These are phyloP conservation scores for Exophiala lecanii-corni DNA, from an alignment of 2,329 filamentous ascomycete species.

Conservation along the genomic window DNA sequence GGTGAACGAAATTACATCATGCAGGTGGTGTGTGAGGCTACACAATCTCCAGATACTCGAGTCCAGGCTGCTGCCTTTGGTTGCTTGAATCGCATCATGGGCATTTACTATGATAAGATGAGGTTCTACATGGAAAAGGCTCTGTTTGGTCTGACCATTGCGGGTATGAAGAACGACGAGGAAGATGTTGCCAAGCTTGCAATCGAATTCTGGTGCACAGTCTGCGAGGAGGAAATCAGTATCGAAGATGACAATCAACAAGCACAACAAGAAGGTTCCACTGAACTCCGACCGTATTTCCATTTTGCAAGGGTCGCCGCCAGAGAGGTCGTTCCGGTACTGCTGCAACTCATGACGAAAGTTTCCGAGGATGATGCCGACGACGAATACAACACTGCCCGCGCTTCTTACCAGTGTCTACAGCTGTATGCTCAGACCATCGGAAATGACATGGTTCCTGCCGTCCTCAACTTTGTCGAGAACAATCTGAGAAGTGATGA, in stretches of 20 bases:
- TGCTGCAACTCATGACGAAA: constrained; percentile 84
- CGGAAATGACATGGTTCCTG: constrained; percentile 73
- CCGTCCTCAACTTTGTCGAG: constrained; percentile 89
- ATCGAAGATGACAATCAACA: constrained; percentile 96
- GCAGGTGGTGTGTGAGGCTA: constrained; percentile 99
- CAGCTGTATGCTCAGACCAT: constrained; percentile 94
- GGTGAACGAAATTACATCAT: constrained; percentile 99
- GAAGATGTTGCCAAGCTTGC: constrained; percentile 98
- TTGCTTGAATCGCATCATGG: constrained; percentile 98
- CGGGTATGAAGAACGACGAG: constrained; percentile 97
- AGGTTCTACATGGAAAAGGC: constrained; percentile 99
- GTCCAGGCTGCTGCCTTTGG: constrained; percentile 96
- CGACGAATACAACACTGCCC: constrained; percentile 95
- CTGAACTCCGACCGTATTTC: constrained; percentile 86
- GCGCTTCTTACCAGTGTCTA: constrained; percentile 92
- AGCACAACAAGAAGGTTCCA: constrained; percentile 65
- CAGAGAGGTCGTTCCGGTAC: constrained; percentile 87
- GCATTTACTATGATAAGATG: constrained; percentile 98
- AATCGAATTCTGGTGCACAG: constrained; percentile 99
- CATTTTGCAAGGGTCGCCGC: constrained; percentile 93
- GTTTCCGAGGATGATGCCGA: constrained; percentile 96
- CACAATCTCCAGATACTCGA: constrained; percentile 81
- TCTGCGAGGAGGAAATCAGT: constrained; percentile 95
- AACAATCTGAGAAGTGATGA: constrained; percentile 82
- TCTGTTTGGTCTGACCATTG: constrained; percentile 91